Evolutionary conservation across 768 basidiomycete species (phyloP).

Genomic region (Phylloporus sp.): DNA sequence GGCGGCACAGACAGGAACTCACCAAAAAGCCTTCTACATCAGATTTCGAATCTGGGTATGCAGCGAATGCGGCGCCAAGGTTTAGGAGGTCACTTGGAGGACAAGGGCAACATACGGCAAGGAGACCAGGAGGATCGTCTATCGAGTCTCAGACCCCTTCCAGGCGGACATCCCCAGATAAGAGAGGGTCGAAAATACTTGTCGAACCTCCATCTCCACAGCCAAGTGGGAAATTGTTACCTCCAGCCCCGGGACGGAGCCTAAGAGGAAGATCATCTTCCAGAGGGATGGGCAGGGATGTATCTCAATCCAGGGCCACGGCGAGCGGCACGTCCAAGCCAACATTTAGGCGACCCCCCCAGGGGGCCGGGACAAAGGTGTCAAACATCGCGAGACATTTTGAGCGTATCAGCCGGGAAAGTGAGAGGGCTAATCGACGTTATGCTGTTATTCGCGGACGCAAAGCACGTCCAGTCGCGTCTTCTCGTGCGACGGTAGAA

Average conservation of each 20-base stretch:
- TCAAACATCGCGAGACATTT: conserved; percentile 87
- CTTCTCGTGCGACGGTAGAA: conserved; percentile 82
- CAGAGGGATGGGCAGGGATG: conserved; percentile 35
- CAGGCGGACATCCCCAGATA: conserved; percentile 70
- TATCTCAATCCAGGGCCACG: conserved; percentile 38
- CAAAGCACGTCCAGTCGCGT: conserved; percentile 85
- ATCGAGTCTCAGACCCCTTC: conserved; percentile 59
- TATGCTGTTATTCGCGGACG: conserved; percentile 85
- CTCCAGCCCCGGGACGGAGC: conserved; percentile 32
- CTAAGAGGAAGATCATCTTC: conserved; percentile 34
- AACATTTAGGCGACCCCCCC: conserved; percentile 49
- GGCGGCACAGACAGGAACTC: conserved; percentile 44
- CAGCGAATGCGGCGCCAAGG: conserved; percentile 83
- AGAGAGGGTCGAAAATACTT: conserved; percentile 38
- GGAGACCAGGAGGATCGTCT: conserved; percentile 38
- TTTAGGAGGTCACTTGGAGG: conserved; percentile 48
- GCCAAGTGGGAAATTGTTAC: conserved; percentile 19
- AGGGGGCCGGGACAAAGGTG: conserved; percentile 61
- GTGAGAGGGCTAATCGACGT: conserved; percentile 67
- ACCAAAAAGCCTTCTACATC: conserved; percentile 60
- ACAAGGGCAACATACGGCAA: conserved; percentile 43
- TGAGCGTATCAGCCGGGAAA: conserved; percentile 75
- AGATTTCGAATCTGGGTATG: conserved; percentile 89
- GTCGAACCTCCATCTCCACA: conserved; percentile 35
- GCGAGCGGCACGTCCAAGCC: conserved; percentile 39